Base-by-base conservation (phyloP, 2,329 filamentous ascomycete genomes). In the Pleomassaria siparia region DNA sequence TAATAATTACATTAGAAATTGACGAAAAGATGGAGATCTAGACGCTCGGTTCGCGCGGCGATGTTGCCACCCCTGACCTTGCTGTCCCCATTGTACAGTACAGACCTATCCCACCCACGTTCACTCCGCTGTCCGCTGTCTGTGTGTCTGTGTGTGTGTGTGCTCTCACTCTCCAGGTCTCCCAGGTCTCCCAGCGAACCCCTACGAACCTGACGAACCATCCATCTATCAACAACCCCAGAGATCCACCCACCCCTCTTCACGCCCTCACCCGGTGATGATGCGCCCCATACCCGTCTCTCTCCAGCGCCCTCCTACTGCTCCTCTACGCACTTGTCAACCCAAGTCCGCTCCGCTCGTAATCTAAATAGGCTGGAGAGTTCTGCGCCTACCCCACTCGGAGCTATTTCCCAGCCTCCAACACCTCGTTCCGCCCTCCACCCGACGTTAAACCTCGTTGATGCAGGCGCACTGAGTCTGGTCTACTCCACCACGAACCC, bases 401-500 rank as follows among this genome's bases (percentile, higher is more conserved):
- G 32, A 35, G 32, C 32, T 35, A 16, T 25, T 10, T 13, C 39
- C 36, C 20, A 24, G 11, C 35, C 5, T 22, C 8, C 28, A 4
- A 18, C n/a, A 13, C 22, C 15, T 25, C 7, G 15, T 9, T 15
- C 24, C 24, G 11, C 22, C 18, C 21, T 32, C 45, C 28, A 39
- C 29, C 29, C 12, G 29, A 30, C 29, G 42, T 43, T 40, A 47
- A 30, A 33, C 33, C 24, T 30, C 25, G 16, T 24, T 40, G 21
- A 41, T 37, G 35, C 35, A 37, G 35, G 3, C 35, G 35, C 35
- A 4, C 35, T 24, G 9, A 37, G 20, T 18, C 12, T 21, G 15
- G 32, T 35, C 35, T 37, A 29, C 28, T 41, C 26, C 32, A 39
- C 50, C 51, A 52, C 45, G 55, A 40, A 51, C 40, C 47, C 43